Evolutionary conservation across 805 yeast species (phyloP).

Genomic region (Suhomyces kilbournensis): DNA sequence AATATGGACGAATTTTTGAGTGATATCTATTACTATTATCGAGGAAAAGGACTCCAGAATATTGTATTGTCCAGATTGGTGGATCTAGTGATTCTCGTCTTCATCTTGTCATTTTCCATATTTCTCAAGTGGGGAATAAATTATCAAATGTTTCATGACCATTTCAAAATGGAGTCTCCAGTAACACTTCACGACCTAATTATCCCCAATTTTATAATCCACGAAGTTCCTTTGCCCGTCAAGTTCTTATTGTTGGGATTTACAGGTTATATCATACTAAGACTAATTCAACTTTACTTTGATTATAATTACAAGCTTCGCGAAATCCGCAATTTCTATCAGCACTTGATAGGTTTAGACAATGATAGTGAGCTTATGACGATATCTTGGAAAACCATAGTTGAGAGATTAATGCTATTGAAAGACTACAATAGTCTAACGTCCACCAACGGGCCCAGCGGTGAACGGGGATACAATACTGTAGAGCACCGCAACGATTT

Average conservation of each 20-base stretch:
- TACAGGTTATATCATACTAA: conserved; percentile 47
- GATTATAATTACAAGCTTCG: conserved; percentile 60
- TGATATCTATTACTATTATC: conserved; percentile 79
- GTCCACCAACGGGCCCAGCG: conserved; percentile 27
- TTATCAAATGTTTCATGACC: conserved; percentile 32
- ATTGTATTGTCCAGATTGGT: conserved; percentile 64
- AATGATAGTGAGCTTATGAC: conserved; percentile 83
- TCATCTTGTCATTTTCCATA: conserved; percentile 75
- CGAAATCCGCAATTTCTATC: conserved; percentile 77
- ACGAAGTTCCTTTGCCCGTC: conserved; percentile 40
- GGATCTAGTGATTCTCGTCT: conserved; percentile 71
- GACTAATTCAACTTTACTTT: conserved; percentile 52
- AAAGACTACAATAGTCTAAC: conserved; percentile 78
- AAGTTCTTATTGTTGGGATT: conserved; percentile 66
- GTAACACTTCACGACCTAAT: conserved; percentile 34
- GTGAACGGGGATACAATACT: conserved; percentile 10
- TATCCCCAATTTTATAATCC: conserved; percentile 44
- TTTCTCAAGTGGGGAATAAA: conserved; percentile 83
- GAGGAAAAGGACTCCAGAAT: conserved; percentile 81
- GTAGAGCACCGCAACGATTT: conserved; percentile 43
- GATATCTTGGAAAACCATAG: conserved; percentile 87
- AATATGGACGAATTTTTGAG: conserved; percentile 83
- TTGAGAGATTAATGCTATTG: conserved; percentile 66
- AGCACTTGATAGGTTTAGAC: conserved; percentile 62
- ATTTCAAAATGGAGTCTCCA: conserved; percentile 19